phyloP scores from a whole-genome alignment of 1,284 basidiomycete species.

The Cryptococcus sp. region DNA sequence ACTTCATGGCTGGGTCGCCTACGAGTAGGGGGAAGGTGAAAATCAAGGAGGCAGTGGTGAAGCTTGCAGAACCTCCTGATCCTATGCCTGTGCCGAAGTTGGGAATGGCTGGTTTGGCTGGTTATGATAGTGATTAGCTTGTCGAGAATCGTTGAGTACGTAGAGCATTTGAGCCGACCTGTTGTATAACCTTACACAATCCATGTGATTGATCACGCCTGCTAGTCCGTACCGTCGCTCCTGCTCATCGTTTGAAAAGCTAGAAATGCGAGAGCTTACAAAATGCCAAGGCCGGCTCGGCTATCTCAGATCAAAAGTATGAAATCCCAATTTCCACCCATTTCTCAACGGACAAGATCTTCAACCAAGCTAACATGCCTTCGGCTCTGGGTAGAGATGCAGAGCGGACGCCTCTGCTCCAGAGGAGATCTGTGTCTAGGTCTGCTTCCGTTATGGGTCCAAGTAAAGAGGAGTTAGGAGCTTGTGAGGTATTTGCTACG shows the following conservation, averaged over 20 bases:
- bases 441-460: conserved; percentile 1
- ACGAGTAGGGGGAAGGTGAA: background rate
- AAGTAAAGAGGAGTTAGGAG: conserved; percentile 2
- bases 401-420: conserved; percentile 1
- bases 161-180: background rate
- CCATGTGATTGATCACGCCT: too few relatives aligned
- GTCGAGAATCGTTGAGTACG: background rate
- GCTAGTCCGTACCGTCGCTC: too few relatives aligned
- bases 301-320: too few relatives aligned
- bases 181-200: too few relatives aligned
- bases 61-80: conserved; percentile 14
- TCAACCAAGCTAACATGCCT: background rate
- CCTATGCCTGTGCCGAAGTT: conserved; percentile 2
- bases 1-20: conserved; percentile 6
- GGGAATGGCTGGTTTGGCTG: conserved; percentile 15
- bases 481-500: conserved; percentile 12
- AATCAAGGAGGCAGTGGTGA: background rate
- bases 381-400: background rate
- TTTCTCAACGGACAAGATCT: background rate
- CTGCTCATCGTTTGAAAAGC: too few relatives aligned
- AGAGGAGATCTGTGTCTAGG: background rate
- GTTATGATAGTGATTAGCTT: conserved; percentile 26
- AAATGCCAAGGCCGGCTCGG: too few relatives aligned
- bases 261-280: background rate
- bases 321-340: too few relatives aligned